These are phyloP conservation scores for Russula olivacea DNA, from an alignment of 768 basidiomycete genomes.

Conservation along the genomic window DNA sequence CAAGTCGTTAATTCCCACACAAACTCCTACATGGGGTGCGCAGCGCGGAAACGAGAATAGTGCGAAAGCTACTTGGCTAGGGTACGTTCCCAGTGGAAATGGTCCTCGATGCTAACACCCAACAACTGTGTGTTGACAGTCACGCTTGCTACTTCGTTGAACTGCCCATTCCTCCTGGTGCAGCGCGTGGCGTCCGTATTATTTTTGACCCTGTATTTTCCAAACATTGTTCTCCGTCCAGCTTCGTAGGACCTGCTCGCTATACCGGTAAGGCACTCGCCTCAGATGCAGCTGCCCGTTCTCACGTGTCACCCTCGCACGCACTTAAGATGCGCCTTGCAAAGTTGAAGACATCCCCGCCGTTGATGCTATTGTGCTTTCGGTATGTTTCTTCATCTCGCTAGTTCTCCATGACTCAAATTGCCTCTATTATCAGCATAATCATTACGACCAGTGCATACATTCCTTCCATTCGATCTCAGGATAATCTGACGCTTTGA, in stretches of 20 bases:
- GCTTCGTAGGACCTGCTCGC: slow-evolving; percentile 32
- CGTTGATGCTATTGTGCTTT: slow-evolving; percentile 46
- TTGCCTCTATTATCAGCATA: slow-evolving; percentile 28
- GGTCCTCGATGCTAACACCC: background rate
- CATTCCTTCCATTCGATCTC: background rate
- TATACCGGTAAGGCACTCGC: slow-evolving; percentile 30
- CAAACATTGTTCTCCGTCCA: slow-evolving; percentile 33
- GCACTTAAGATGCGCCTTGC: slow-evolving; percentile 34
- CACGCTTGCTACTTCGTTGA: slow-evolving; percentile 40
- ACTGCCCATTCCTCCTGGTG: slow-evolving; percentile 32
- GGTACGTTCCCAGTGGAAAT: slow-evolving; percentile 8
- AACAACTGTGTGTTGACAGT: slow-evolving; percentile 8
- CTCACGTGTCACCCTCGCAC: background rate
- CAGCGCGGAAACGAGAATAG: slow-evolving; percentile 9
- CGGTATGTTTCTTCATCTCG: slow-evolving; percentile 32
- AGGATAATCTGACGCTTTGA: background rate
- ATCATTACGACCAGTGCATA: slow-evolving; percentile 37
- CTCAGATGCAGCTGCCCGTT: background rate
- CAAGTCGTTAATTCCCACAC: slow-evolving; percentile 23
- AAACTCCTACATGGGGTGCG: slow-evolving; percentile 17
- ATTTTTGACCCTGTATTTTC: slow-evolving; percentile 38
- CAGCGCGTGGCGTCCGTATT: slow-evolving; percentile 35
- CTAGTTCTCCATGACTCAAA: background rate
- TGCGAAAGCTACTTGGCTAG: slow-evolving; percentile 24
- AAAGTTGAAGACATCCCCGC: slow-evolving; percentile 41